Evolutionary conservation across 805 yeast genomes (phyloP), one percentile per base, ranked within the genome.

Genomic region (Metschnikowia reukaufii): DNA sequence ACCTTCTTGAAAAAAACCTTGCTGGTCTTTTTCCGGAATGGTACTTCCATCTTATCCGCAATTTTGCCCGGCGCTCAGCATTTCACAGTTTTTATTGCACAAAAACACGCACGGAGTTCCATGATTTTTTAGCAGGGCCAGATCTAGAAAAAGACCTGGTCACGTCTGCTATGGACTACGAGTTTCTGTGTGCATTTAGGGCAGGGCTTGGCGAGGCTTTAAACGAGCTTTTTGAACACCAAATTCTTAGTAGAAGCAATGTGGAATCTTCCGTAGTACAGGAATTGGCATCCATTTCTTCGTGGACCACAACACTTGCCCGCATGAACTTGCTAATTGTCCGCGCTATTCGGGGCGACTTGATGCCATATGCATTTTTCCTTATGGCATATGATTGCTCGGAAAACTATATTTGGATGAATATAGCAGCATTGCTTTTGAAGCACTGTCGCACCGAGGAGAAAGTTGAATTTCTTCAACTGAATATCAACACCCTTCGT

Each of bases 21-120:
- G 36, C 45, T n/a, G 45, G 30, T 4, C 29, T 42, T 9, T 42
- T 42, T 16, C 45, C 45, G 2, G 45, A 42, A 36, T 42, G 45
- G 45, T 42, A 42, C 36, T 42, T 42, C 18, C 19, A 16, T 7
- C 40, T 42, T 21, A 10, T 42, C 12, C 45, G 40, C 18, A 36
- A 42, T 19, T 42, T 42, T 21, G 27, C 41, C 19, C 29, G 19
- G 10, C 34, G 35, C 16, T 42, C 45, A 30, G 30, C 16, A 7
- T 42, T 42, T 18, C 45, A 42, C 21, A 13, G 36, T 19, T 36
- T 19, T n/a, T 42, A 42, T 9, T 42, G 45, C 19, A 6, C 31
- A 17, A 29, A 36, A 18, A 21, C 35, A n/a, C 30, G 36, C 12
- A 31, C 13, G 8, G 40, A 36, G 9, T 42, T 35, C 23, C 12